These are phyloP conservation scores for Aspergillus versicolor DNA, from an alignment of 2,329 filamentous ascomycete genomes.

Conservation along the genomic window DNA sequence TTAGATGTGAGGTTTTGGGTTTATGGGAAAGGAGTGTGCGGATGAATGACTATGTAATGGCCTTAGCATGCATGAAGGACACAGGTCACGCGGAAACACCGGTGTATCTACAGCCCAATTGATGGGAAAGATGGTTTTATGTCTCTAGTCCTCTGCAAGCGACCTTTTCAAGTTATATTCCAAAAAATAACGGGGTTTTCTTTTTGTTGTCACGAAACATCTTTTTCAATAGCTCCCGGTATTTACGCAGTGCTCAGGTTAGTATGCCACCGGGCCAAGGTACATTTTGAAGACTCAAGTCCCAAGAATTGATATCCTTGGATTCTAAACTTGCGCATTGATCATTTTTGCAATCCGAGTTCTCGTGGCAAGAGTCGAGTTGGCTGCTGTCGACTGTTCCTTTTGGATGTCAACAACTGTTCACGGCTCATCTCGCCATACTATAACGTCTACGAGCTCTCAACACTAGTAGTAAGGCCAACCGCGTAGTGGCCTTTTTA, in stretches of 20 bases:
- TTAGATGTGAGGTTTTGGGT: constrained; percentile 59
- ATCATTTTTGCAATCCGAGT: not conserved
- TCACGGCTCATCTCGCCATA: not conserved
- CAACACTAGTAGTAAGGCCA: not conserved
- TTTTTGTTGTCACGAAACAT: constrained; percentile 13
- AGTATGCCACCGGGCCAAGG: too few relatives aligned
- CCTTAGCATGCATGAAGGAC: constrained; percentile 43
- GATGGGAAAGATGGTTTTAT: constrained; percentile 39
- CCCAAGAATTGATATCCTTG: not conserved
- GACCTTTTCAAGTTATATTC: constrained; percentile 40
- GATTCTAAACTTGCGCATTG: not conserved
- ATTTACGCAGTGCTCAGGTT: not conserved
- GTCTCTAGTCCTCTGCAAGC: constrained; percentile 42
- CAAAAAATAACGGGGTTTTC: constrained; percentile 39
- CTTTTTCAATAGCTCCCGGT: not conserved
- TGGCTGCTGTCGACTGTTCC: too few relatives aligned
- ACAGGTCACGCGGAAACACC: constrained; percentile 34
- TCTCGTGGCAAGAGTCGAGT: not conserved
- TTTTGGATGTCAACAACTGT: not conserved
- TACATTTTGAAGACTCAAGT: not conserved
- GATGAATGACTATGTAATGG: constrained; percentile 45
- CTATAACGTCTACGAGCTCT: not conserved
- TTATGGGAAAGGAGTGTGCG: constrained; percentile 38
- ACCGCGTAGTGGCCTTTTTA: not conserved
- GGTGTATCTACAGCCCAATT: constrained; percentile 35